These are phyloP conservation scores for Fremontodendron californicum DNA, from an alignment of 345 rosid genomes.

Conservation along the genomic window DNA sequence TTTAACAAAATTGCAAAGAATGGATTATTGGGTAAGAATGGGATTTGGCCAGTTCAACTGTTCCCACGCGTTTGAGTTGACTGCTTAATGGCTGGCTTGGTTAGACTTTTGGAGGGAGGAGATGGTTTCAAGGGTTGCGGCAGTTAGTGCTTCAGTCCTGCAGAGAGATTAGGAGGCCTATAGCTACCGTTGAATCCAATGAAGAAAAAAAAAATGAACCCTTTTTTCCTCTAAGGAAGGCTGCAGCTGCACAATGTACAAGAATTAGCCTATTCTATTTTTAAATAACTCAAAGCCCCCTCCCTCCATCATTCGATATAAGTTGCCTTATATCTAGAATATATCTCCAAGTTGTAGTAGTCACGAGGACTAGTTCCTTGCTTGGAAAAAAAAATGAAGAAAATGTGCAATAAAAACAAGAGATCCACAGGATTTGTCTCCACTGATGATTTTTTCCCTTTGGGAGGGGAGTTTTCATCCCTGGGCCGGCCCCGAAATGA, in stretches of 20 bases:
- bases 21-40: too few species aligned
- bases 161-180: constrained; percentile 11
- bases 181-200: constrained; percentile 3
- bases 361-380: background rate
- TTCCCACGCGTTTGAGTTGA: background rate
- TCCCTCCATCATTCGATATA: background rate
- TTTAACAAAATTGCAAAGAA: background rate
- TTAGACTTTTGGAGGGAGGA: background rate
- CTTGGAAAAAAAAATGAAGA: background rate
- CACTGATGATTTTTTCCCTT: background rate
- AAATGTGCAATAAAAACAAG: background rate
- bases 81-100: background rate
- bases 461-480: background rate
- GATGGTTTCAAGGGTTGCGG: constrained; percentile 40
- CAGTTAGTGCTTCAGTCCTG: constrained; percentile 43
- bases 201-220: background rate
- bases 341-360: background rate
- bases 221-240: background rate
- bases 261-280: background rate
- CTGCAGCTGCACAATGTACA: too few species aligned
- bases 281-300: background rate
- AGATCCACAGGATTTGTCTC: background rate
- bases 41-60: background rate
- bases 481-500: background rate
- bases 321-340: background rate